Conservation (phyloP, 176 grass and related monocot species). For the Microstegium vimineum region DNA sequence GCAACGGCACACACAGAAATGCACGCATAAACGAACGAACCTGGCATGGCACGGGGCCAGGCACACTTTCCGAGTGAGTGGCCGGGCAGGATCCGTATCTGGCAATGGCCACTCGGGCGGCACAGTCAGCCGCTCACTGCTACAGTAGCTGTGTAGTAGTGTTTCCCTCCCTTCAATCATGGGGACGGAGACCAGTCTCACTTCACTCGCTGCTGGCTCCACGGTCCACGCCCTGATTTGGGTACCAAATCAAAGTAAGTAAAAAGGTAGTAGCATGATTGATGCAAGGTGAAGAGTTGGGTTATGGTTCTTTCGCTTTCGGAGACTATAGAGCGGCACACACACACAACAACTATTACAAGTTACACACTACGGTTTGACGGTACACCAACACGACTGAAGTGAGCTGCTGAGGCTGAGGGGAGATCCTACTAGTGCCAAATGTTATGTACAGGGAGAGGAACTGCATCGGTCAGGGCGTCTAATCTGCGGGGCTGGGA, state of each 20-base stretch:
- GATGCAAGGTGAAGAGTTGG: not conserved
- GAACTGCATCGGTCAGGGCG: conserved; percentile 15
- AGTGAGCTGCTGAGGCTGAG: not conserved
- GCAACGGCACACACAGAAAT: not conserved
- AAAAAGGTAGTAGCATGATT: not conserved
- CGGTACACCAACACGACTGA: not conserved
- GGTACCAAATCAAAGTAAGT: not conserved
- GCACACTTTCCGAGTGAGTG: not conserved
- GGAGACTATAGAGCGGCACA: not conserved
- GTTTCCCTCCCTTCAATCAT: not conserved
- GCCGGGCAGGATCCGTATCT: not conserved
- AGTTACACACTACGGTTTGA: conserved; percentile 1
- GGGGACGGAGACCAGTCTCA: not conserved
- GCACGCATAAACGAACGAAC: not conserved
- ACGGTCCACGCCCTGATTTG: not conserved
- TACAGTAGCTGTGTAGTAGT: not conserved
- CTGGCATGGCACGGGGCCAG: not conserved
- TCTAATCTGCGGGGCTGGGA: conserved; percentile 11
- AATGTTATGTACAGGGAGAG: conserved; percentile 32
- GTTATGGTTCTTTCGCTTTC: not conserved
- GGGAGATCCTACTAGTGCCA: conserved; percentile 11
- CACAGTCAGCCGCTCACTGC: not conserved
- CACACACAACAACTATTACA: conserved; percentile 29
- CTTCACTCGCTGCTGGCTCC: not conserved
- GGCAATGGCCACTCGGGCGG: not conserved